A percentile compares a stretch with the other conserved stretches of the same genome.
phyloP scores from a whole-genome alignment of 1,284 basidiomycete species.

The Cutaneotrichosporon sp. region DNA sequence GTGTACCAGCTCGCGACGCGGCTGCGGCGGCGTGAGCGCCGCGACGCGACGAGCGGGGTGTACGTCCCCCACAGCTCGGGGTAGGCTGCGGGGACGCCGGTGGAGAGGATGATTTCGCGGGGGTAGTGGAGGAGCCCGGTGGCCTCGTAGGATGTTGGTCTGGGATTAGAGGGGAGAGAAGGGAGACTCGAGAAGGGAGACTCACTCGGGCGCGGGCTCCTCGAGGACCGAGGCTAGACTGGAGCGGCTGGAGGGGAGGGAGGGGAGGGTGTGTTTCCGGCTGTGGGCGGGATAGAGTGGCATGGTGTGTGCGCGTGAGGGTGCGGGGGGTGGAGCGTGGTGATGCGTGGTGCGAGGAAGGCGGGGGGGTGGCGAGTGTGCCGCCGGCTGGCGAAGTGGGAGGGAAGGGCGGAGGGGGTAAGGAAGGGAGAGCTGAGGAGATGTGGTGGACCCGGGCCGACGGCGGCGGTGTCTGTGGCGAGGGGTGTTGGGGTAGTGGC shows the following conservation, averaged over 20 bases:
- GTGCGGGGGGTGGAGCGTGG: too few species aligned
- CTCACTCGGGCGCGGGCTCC: background rate
- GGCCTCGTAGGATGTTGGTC: conserved; percentile 6
- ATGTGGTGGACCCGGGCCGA: background rate
- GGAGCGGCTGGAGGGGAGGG: background rate
- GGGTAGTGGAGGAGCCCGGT: conserved; percentile 5
- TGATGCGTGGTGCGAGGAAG: background rate
- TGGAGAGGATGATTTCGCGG: conserved; percentile 3
- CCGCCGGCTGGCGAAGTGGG: too few species aligned
- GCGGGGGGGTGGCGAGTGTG: too few species aligned
- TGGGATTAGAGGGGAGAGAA: background rate
- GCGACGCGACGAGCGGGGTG: background rate
- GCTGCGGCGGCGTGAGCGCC: background rate
- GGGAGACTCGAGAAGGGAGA: background rate
- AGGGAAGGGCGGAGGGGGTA: too few species aligned
- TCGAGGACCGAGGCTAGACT: background rate
- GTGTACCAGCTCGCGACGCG: conserved; percentile 5
- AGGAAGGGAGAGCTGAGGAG: background rate
- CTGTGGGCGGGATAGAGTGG: background rate
- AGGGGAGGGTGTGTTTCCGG: background rate
- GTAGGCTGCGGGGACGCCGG: background rate
- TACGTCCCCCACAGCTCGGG: conserved; percentile 5
- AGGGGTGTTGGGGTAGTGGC: background rate
- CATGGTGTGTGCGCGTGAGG: background rate
- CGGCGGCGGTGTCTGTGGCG: background rate